Conservation (phyloP, 2,329 filamentous ascomycete species). For the Penicillium aurantiogriseum region DNA sequence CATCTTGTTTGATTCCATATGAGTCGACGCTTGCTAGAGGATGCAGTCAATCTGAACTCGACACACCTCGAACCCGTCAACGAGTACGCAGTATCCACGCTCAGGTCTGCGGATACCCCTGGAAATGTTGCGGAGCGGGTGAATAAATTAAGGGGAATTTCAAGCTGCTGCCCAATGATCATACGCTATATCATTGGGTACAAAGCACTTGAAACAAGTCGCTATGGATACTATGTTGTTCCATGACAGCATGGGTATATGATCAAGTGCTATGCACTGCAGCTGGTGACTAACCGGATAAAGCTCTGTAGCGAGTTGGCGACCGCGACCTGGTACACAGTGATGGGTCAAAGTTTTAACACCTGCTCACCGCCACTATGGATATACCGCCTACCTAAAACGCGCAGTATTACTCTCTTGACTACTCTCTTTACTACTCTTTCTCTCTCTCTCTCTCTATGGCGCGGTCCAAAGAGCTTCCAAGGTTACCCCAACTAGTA, state of each 20-base stretch:
- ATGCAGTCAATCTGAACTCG: neutral
- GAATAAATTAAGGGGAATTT: slow-evolving; percentile 2
- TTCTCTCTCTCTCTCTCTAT: too few relatives aligned
- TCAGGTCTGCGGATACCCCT: neutral
- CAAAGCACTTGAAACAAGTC: neutral
- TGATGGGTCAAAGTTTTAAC: too few relatives aligned
- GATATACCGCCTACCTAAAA: too few relatives aligned
- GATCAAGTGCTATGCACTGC: neutral
- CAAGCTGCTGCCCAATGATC: neutral
- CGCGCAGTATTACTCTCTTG: too few relatives aligned
- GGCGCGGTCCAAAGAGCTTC: too few relatives aligned
- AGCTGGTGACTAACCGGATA: neutral
- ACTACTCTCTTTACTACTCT: too few relatives aligned
- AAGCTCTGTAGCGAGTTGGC: neutral
- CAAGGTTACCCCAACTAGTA: too few relatives aligned
- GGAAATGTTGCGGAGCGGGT: neutral
- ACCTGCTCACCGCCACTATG: too few relatives aligned
- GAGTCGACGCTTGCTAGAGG: neutral
- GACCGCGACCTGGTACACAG: neutral
- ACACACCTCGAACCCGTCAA: neutral
- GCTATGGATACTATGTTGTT: neutral
- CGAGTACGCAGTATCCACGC: neutral
- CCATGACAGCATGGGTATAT: neutral
- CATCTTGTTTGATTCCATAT: neutral
- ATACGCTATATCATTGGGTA: neutral